phyloP scores from a whole-genome alignment of 1,284 basidiomycete species.

The Heterobasidion irregulare region DNA sequence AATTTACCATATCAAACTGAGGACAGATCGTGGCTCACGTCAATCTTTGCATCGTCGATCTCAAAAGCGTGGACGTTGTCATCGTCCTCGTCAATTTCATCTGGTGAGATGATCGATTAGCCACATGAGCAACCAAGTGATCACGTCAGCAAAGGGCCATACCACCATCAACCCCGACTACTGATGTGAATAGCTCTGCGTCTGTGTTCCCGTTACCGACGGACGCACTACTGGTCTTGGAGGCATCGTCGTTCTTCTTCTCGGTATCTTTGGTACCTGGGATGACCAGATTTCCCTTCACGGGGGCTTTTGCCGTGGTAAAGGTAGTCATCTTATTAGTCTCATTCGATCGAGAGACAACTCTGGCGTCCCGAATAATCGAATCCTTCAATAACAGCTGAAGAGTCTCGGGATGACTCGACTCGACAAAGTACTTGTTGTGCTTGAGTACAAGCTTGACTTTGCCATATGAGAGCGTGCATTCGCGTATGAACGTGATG shows the following conservation, averaged over 20 bases:
- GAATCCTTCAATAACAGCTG: slow-evolving; percentile 81
- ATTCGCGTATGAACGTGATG: slow-evolving; percentile 78
- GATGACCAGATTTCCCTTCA: slow-evolving; percentile 75
- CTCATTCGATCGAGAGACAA: slow-evolving; percentile 54
- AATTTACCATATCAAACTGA: not conserved
- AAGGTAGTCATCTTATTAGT: slow-evolving; percentile 74
- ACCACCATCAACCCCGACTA: slow-evolving; percentile 89
- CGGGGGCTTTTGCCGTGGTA: slow-evolving; percentile 77
- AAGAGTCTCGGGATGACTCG: slow-evolving; percentile 85
- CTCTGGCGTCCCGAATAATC: slow-evolving; percentile 75
- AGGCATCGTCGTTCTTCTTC: slow-evolving; percentile 51
- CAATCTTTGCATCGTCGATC: slow-evolving; percentile 87
- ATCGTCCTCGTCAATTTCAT: slow-evolving; percentile 94
- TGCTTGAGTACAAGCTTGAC: slow-evolving; percentile 95
- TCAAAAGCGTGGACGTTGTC: slow-evolving; percentile 95
- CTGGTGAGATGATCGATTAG: slow-evolving; percentile 29
- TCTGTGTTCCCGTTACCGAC: slow-evolving; percentile 37
- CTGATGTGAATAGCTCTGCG: slow-evolving; percentile 78
- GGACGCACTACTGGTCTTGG: slow-evolving; percentile 22
- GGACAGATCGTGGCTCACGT: slow-evolving; percentile 39
- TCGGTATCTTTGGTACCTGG: slow-evolving; percentile 75
- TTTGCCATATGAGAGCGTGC: slow-evolving; percentile 93
- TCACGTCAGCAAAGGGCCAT: slow-evolving; percentile 16
- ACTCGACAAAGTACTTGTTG: slow-evolving; percentile 95
- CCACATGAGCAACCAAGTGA: not conserved